Conservation (phyloP, 1,284 basidiomycete genomes). For the Thelephora terrestris region DNA sequence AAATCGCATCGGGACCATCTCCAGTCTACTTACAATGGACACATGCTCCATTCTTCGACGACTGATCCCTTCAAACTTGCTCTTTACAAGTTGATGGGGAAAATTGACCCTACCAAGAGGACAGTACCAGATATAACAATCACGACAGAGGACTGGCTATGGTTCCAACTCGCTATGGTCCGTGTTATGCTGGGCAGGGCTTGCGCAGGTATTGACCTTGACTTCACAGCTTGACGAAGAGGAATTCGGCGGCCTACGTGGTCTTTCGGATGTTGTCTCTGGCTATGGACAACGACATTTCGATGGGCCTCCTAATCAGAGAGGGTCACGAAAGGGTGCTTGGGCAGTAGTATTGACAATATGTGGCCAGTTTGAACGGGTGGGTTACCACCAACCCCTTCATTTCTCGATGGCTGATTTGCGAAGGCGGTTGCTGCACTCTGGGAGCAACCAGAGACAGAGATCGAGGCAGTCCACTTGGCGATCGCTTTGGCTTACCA, state of each 20-base stretch:
- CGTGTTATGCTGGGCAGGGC: slow-evolving; percentile 6
- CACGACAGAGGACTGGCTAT: slow-evolving; percentile 97
- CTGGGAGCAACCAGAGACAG: slow-evolving; percentile 81
- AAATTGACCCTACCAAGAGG: slow-evolving; percentile 77
- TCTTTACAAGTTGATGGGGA: slow-evolving; percentile 91
- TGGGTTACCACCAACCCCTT: slow-evolving; percentile 26
- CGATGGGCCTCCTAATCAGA: slow-evolving; percentile 57
- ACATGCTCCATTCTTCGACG: slow-evolving; percentile 79
- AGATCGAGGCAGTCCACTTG: slow-evolving; percentile 92
- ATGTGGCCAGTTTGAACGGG: slow-evolving; percentile 91
- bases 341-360: slow-evolving; percentile 91
- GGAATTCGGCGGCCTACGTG: slow-evolving; percentile 71
- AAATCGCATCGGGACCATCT: slow-evolving; percentile 79
- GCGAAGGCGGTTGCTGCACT: slow-evolving; percentile 78
- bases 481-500: slow-evolving; percentile 92
- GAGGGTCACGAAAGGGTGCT: slow-evolving; percentile 48
- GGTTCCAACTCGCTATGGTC: slow-evolving; percentile 91
- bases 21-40: slow-evolving; percentile 83
- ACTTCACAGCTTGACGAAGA: slow-evolving; percentile 55
- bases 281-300: slow-evolving; percentile 91
- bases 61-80: slow-evolving; percentile 95
- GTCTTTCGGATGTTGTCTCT: slow-evolving; percentile 72
- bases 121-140: slow-evolving; percentile 79
- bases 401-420: slow-evolving; percentile 3
- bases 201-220: neutral